Conservation (phyloP, 495 filamentous ascomycete genomes). For the Penicillium malachiteum region DNA sequence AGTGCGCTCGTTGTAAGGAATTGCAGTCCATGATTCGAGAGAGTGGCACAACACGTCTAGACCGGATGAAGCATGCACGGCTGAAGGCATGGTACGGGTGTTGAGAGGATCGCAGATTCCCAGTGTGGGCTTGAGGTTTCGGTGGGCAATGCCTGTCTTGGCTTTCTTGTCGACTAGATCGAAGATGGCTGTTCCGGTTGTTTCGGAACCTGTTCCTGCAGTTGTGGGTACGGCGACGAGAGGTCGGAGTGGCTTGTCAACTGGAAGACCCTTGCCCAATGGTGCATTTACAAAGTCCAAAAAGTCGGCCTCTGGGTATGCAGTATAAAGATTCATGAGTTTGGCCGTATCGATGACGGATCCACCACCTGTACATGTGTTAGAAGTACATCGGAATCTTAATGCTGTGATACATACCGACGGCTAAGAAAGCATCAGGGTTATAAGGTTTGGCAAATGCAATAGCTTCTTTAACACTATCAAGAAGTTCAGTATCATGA, state of each 20-base stretch:
- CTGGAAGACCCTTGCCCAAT: conserved; percentile 81
- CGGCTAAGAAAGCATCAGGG: conserved; percentile 88
- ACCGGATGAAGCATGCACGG: conserved; percentile 84
- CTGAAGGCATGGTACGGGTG: conserved; percentile 89
- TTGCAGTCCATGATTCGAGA: conserved; percentile 94
- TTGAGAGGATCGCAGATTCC: conserved; percentile 96
- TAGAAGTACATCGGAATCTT: background rate
- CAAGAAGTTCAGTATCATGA: background rate
- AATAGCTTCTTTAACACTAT: conserved; percentile 82
- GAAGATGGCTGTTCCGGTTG: conserved; percentile 97
- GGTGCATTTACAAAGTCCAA: conserved; percentile 98
- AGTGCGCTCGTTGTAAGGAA: conserved; percentile 81
- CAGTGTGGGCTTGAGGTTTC: conserved; percentile 90
- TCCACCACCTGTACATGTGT: conserved; percentile 49
- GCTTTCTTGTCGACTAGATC: conserved; percentile 83
- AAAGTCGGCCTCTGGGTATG: conserved; percentile 85
- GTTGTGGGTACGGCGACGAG: conserved; percentile 94
- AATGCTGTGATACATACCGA: conserved; percentile 53
- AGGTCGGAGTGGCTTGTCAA: conserved; percentile 74
- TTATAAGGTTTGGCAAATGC: conserved; percentile 73
- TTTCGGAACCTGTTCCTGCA: conserved; percentile 92
- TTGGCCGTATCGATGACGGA: conserved; percentile 97
- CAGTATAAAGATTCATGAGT: conserved; percentile 93
- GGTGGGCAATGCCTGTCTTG: conserved; percentile 94
- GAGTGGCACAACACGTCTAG: conserved; percentile 93